Evolutionary conservation across 2,329 filamentous ascomycete genomes (phyloP).

Genomic region (Epichloe glyceriae): DNA sequence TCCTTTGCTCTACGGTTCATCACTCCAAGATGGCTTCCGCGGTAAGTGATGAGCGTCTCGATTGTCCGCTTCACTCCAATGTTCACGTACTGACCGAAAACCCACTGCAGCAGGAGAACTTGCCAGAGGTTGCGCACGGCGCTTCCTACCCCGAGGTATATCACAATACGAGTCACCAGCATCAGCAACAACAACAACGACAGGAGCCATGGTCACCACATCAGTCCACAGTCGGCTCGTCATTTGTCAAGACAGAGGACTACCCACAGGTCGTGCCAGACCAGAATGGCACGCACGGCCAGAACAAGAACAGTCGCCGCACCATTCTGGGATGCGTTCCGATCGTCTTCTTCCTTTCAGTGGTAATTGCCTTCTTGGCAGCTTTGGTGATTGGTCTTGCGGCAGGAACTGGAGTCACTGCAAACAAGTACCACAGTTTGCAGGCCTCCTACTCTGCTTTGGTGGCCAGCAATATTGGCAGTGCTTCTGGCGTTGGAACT

Average conservation of each 20-base stretch:
- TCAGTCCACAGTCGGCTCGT: neutral
- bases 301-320: neutral
- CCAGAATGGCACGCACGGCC: neutral
- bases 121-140: conserved; percentile 1
- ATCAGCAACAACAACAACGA: neutral
- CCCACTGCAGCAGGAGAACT: neutral
- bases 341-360: conserved; percentile 27
- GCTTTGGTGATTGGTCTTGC: conserved; percentile 31
- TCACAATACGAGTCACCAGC: neutral
- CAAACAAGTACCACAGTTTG: conserved; percentile 15
- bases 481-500: neutral
- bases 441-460: conserved; percentile 14
- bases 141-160: neutral
- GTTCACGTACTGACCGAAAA: neutral
- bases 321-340: conserved; percentile 15
- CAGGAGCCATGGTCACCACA: neutral
- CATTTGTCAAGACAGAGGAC: neutral
- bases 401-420: conserved; percentile 29
- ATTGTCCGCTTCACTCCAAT: neutral
- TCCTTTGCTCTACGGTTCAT: neutral
- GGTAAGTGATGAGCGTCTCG: neutral
- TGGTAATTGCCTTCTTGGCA: conserved; percentile 26
- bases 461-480: neutral
- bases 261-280: neutral
- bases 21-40: neutral